phyloP scores from a whole-genome alignment of 2,329 filamentous ascomycete genomes.

The Hortaea sp. region DNA sequence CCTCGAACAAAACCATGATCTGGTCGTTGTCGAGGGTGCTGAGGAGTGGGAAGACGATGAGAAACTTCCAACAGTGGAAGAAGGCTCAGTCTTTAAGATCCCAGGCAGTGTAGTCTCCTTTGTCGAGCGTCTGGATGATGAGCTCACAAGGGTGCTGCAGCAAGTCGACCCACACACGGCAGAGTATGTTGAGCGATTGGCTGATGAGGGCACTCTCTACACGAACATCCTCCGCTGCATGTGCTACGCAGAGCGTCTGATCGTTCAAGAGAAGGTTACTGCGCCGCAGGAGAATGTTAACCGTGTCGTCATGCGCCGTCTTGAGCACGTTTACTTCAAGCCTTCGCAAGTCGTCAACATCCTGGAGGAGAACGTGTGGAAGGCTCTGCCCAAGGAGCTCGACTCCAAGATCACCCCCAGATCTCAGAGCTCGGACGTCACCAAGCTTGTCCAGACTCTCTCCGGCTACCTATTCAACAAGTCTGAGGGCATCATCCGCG shows the following conservation, averaged over 20 bases:
- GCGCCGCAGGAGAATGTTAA: conserved; percentile 80
- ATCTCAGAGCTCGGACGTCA: conserved; percentile 55
- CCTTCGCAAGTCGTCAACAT: conserved; percentile 87
- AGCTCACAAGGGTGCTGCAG: conserved; percentile 93
- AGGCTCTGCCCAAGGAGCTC: conserved; percentile 56
- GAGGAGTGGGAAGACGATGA: conserved; percentile 99
- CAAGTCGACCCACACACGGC: conserved; percentile 97
- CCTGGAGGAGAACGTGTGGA: conserved; percentile 91
- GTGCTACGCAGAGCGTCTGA: conserved; percentile 77
- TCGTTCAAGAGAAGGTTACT: conserved; percentile 59
- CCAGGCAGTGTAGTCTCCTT: conserved; percentile 92
- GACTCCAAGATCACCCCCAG: conserved; percentile 77
- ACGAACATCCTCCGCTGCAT: conserved; percentile 81
- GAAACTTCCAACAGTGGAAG: conserved; percentile 66
- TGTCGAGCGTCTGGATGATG: conserved; percentile 89
- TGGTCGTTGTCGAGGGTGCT: conserved; percentile 79
- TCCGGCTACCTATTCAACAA: conserved; percentile 92
- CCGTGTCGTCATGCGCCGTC: conserved; percentile 80
- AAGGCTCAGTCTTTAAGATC: conserved; percentile 76
- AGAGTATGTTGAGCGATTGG: conserved; percentile 92
- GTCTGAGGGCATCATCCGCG: conserved; percentile 91
- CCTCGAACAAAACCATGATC: conserved; percentile 68
- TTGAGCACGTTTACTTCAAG: conserved; percentile 99
- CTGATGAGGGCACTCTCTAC: conserved; percentile 84
- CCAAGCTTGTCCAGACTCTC: conserved; percentile 69